These are phyloP conservation scores for Lichtheimia ornata DNA, from an alignment of 371 early-diverging fungal species.

Conservation along the genomic window DNA sequence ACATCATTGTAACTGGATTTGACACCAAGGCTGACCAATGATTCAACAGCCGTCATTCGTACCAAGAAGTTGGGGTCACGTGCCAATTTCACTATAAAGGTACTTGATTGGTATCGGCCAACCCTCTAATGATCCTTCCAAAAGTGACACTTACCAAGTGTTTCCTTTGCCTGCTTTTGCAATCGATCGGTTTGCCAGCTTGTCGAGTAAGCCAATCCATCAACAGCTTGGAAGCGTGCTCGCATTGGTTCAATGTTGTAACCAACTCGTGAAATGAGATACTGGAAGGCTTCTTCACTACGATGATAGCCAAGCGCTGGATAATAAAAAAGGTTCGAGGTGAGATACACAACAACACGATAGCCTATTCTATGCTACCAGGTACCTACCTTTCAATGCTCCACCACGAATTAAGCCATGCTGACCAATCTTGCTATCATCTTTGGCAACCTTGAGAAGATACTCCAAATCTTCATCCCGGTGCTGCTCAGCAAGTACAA, in stretches of 20 bases:
- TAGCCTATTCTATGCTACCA: too few species aligned
- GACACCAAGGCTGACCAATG: conserved; percentile 27
- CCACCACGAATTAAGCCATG: conserved; percentile 39
- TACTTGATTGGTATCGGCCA: background rate
- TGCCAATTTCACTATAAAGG: conserved; percentile 24
- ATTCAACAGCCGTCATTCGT: conserved; percentile 24
- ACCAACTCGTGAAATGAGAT: conserved; percentile 33
- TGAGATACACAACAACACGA: background rate
- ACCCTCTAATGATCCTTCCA: background rate
- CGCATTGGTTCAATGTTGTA: conserved; percentile 34
- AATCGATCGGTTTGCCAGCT: conserved; percentile 35
- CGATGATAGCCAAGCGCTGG: conserved; percentile 46
- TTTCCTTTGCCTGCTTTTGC: conserved; percentile 28
- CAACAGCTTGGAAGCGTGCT: conserved; percentile 26
- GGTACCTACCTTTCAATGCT: conserved; percentile 34
- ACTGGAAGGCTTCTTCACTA: conserved; percentile 41
- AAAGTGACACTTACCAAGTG: conserved; percentile 15
- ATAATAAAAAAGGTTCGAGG: background rate
- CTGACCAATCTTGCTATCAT: conserved; percentile 38
- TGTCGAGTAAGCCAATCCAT: conserved; percentile 32
- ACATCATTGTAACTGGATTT: conserved; percentile 18
- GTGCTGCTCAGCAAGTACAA: conserved; percentile 44
- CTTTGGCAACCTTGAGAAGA: conserved; percentile 39
- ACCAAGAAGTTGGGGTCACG: conserved; percentile 29
- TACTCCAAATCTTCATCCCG: conserved; percentile 40